These are phyloP conservation scores for Leccinum olivaceopallidum DNA, from an alignment of 768 basidiomycete species.

Conservation along the genomic window DNA sequence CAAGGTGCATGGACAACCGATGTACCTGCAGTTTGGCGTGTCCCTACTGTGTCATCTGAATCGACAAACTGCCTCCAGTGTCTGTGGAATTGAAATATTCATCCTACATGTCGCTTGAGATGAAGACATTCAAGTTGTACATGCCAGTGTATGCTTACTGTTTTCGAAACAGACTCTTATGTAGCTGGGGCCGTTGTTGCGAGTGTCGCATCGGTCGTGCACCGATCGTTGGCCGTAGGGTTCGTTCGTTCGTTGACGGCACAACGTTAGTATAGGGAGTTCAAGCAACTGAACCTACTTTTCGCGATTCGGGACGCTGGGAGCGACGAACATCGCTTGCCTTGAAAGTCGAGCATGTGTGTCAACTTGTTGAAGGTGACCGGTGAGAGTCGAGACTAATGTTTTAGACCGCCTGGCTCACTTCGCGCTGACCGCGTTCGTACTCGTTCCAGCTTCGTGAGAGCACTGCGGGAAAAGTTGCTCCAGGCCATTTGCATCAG, in stretches of 20 bases:
- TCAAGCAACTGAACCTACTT: constrained; percentile 82
- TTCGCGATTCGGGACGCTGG: constrained; percentile 84
- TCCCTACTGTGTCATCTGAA: too few relatives aligned
- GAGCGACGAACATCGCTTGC: constrained; percentile 65
- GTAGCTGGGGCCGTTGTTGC: constrained; percentile 64
- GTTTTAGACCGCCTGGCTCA: neutral
- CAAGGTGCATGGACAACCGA: too few relatives aligned
- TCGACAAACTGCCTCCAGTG: too few relatives aligned
- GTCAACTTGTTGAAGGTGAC: constrained; percentile 62
- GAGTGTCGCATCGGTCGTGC: constrained; percentile 27
- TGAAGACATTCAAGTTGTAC: too few relatives aligned
- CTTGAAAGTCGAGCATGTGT: constrained; percentile 83
- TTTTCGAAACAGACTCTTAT: too few relatives aligned
- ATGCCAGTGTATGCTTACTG: too few relatives aligned
- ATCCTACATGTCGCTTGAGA: too few relatives aligned
- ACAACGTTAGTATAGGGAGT: constrained; percentile 50
- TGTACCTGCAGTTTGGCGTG: too few relatives aligned
- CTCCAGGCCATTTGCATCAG: constrained; percentile 81
- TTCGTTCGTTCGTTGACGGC: neutral
- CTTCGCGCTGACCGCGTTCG: neutral
- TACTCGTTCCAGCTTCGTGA: constrained; percentile 58
- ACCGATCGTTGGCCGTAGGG: too few relatives aligned
- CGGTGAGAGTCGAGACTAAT: too few relatives aligned
- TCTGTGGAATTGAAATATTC: too few relatives aligned
- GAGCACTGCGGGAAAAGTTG: constrained; percentile 69